Percentiles rank a stretch among this genome's conserved stretches.
Evolutionary conservation across 495 filamentous ascomycete species (phyloP).

Genomic region (Xanthoparmelia taractica): DNA sequence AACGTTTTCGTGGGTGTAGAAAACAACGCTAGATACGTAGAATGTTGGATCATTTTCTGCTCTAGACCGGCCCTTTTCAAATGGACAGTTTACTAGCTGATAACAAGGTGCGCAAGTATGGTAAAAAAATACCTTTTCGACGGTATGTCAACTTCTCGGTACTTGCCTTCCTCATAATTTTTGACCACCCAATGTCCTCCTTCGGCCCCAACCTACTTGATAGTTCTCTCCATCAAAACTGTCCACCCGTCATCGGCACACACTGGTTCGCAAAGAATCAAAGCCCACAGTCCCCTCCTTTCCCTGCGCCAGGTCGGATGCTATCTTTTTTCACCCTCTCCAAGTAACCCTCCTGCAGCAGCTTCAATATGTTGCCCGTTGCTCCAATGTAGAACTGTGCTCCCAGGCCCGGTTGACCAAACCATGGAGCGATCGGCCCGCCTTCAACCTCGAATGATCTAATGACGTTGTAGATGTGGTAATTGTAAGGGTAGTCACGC

Average conservation of each 20-base stretch:
- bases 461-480: slow-evolving; percentile 46
- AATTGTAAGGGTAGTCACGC: slow-evolving; percentile 43
- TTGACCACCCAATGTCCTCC: too few species aligned
- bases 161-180: too few species aligned
- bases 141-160: too few species aligned
- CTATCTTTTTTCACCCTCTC: slow-evolving; percentile 7
- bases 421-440: slow-evolving; percentile 50
- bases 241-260: background rate
- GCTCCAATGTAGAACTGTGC: slow-evolving; percentile 36
- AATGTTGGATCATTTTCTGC: too few species aligned
- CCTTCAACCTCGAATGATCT: slow-evolving; percentile 37
- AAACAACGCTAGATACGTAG: too few species aligned
- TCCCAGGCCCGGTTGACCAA: slow-evolving; percentile 51
- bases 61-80: too few species aligned
- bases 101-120: too few species aligned
- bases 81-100: too few species aligned
- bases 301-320: slow-evolving; percentile 9
- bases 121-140: too few species aligned
- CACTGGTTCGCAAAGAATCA: background rate
- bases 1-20: too few species aligned
- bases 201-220: too few species aligned
- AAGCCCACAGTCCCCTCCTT: slow-evolving; percentile 13
- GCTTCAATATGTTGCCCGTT: slow-evolving; percentile 15
- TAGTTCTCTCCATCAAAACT: too few species aligned
- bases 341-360: slow-evolving; percentile 13